Evolutionary conservation across 192 early-diverging fungal genomes (phyloP).

Genomic region (Coemansia guatemalensis): DNA sequence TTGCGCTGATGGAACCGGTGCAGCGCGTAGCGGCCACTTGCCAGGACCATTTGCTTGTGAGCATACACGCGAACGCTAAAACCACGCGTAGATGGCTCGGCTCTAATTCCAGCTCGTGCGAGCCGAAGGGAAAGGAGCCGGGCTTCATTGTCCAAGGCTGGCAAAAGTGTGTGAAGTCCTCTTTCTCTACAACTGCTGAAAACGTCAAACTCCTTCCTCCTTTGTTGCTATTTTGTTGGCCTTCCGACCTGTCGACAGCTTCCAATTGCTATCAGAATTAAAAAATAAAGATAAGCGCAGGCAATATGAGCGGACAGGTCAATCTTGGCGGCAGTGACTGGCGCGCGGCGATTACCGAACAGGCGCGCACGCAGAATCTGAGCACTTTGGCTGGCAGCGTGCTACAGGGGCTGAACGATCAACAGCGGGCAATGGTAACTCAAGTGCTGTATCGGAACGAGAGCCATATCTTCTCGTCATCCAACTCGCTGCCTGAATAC

Average conservation of each 20-base stretch:
- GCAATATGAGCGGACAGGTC: conserved; percentile 30
- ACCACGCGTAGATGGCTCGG: not conserved
- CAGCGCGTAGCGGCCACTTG: not conserved
- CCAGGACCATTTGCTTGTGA: not conserved
- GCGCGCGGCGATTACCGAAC: conserved; percentile 23
- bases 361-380: conserved; percentile 24
- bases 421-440: conserved; percentile 3
- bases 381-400: conserved; percentile 4
- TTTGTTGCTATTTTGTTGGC: not conserved
- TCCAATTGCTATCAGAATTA: not conserved
- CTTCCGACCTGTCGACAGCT: not conserved
- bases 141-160: not conserved
- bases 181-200: not conserved
- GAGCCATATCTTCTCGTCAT: conserved; percentile 9
- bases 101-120: not conserved
- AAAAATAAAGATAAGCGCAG: not conserved
- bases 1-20: not conserved
- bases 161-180: not conserved
- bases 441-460: conserved; percentile 18
- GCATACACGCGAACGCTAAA: not conserved
- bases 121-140: not conserved
- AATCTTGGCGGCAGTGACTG: conserved; percentile 30
- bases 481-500: conserved; percentile 39
- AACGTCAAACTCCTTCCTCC: not conserved
- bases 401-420: conserved; percentile 21